Conservation (phyloP, 768 basidiomycete genomes). For the Mycena floridula region DNA sequence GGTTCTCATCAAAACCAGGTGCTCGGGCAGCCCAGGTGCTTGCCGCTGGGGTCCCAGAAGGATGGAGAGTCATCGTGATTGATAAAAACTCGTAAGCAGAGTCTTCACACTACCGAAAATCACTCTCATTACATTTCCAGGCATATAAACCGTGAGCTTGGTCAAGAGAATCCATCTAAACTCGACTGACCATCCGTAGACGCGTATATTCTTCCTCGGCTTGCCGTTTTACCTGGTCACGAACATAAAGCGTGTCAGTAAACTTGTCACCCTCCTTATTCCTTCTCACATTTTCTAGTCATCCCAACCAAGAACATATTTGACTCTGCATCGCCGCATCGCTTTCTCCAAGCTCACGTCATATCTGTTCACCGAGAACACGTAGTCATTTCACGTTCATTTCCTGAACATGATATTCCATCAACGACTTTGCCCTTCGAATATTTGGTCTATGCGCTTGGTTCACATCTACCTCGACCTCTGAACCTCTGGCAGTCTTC, state of each 20-base stretch:
- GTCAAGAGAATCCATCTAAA: no score
- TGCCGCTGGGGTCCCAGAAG: conserved; percentile 39
- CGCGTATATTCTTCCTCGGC: conserved; percentile 54
- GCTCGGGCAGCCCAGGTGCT: conserved; percentile 43
- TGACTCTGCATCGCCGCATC: conserved; percentile 13
- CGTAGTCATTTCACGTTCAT: conserved; percentile 39
- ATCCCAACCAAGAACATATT: background rate
- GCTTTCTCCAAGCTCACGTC: conserved; percentile 40
- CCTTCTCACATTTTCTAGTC: no score
- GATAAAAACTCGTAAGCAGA: conserved; percentile 51
- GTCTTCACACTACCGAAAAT: background rate
- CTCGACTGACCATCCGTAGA: conserved; percentile 19
- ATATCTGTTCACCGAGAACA: conserved; percentile 29
- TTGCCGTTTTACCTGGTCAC: conserved; percentile 51
- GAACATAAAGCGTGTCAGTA: conserved; percentile 62
- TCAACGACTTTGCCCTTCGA: conserved; percentile 40
- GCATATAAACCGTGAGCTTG: conserved; percentile 42
- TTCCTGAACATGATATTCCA: conserved; percentile 38
- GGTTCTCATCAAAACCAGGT: no score
- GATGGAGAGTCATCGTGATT: conserved; percentile 50
- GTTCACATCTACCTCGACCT: conserved; percentile 48
- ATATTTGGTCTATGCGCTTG: conserved; percentile 56
- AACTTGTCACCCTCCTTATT: no score
- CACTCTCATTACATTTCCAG: conserved; percentile 18
- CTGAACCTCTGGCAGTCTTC: conserved; percentile 45